A percentile compares a stretch with the other conserved stretches of the same genome.
Conservation (phyloP, 2,329 filamentous ascomycete genomes). For the Colletotrichum higginsianum region DNA sequence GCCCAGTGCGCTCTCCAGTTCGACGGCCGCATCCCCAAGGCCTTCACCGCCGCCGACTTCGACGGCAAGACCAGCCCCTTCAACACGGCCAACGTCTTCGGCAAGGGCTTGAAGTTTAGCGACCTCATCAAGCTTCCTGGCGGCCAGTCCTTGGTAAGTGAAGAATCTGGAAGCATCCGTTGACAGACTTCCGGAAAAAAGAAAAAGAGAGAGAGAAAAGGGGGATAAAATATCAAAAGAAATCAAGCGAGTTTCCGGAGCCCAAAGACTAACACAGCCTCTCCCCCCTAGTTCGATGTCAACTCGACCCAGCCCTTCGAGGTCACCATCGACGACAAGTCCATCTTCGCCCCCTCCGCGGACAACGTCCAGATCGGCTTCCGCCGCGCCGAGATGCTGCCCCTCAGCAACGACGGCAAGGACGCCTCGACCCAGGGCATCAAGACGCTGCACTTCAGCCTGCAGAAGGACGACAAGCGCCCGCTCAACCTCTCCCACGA, state of each 20-base stretch:
- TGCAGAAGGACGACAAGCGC: conserved; percentile 66
- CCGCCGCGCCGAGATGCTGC: conserved; percentile 71
- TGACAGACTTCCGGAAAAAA: neutral
- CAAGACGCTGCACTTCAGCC: conserved; percentile 74
- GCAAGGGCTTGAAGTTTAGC: conserved; percentile 66
- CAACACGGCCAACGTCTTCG: conserved; percentile 67
- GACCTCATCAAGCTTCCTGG: conserved; percentile 64
- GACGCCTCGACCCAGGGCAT: conserved; percentile 67
- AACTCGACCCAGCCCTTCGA: conserved; percentile 61
- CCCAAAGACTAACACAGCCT: conserved; percentile 3
- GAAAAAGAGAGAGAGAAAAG: neutral
- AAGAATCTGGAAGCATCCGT: conserved; percentile 1
- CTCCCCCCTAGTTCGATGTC: conserved; percentile 57
- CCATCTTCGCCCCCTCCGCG: conserved; percentile 69
- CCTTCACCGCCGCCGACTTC: conserved; percentile 56
- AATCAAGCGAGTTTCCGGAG: neutral
- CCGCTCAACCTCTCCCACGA: conserved; percentile 73
- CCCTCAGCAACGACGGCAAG: conserved; percentile 63
- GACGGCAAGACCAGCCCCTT: conserved; percentile 63
- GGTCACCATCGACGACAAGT: conserved; percentile 70
- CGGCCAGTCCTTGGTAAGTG: conserved; percentile 56
- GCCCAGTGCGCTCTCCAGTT: conserved; percentile 59
- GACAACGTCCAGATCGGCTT: conserved; percentile 70
- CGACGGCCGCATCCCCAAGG: conserved; percentile 61
- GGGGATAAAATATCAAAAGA: too few species aligned